Evolutionary conservation across 1,139 yeast species (phyloP).

Genomic region (Meyerozyma carpophila): DNA sequence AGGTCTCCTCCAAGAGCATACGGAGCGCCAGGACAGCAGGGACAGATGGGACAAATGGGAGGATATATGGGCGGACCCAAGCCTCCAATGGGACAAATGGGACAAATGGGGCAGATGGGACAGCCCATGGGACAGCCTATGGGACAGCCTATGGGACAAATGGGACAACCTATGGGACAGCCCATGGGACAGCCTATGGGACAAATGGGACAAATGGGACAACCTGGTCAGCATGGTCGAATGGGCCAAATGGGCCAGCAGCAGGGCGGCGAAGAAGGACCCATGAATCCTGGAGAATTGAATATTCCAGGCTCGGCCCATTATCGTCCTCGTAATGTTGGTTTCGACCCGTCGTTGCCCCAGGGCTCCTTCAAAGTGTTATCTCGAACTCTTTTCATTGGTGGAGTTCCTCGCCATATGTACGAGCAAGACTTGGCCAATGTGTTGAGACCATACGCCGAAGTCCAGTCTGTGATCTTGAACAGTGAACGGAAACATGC

Average conservation of each 20-base stretch:
- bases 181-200: no score
- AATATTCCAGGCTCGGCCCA: conserved; percentile 69
- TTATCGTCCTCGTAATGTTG: conserved; percentile 65
- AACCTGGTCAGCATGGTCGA: neutral
- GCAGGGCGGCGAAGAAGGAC: neutral
- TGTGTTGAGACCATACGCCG: conserved; percentile 82
- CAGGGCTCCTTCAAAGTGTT: conserved; percentile 77
- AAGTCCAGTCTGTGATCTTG: conserved; percentile 84
- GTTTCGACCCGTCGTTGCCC: conserved; percentile 67
- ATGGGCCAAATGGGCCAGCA: conserved; percentile 6
- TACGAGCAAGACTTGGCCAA: conserved; percentile 64
- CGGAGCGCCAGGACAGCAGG: conserved; percentile 5
- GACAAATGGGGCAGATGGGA: neutral
- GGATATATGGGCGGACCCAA: conserved; percentile 1
- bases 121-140: no score
- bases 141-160: no score
- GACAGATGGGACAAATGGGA: neutral
- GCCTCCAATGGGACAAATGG: conserved; percentile 4
- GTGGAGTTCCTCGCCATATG: conserved; percentile 87
- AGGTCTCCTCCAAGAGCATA: conserved; percentile 29
- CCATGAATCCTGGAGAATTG: conserved; percentile 39
- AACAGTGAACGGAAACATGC: conserved; percentile 92
- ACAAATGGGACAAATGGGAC: neutral
- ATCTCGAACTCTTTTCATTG: conserved; percentile 87
- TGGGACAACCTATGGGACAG: no score